Conservation (phyloP, 2,329 filamentous ascomycete species). For the Alternaria sp. region DNA sequence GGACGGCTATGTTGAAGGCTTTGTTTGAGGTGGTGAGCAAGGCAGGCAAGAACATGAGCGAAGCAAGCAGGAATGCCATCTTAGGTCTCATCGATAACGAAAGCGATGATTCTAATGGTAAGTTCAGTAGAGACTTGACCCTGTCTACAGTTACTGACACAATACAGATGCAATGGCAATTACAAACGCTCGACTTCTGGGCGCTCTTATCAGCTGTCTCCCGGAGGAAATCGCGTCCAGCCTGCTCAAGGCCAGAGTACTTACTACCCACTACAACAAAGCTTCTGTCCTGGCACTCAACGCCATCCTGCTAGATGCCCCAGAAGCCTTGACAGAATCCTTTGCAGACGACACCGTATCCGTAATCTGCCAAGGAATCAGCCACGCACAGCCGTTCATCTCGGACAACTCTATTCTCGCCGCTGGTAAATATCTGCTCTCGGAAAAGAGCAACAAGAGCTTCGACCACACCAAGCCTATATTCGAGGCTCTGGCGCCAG, state of each 20-base stretch:
- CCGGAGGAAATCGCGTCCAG: constrained; percentile 72
- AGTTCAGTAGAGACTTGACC: constrained; percentile 15
- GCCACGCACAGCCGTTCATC: constrained; percentile 76
- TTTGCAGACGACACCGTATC: constrained; percentile 78
- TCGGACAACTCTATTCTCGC: constrained; percentile 89
- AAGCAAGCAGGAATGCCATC: constrained; percentile 85
- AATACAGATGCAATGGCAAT: constrained; percentile 74
- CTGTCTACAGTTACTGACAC: constrained; percentile 18
- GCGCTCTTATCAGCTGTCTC: constrained; percentile 87
- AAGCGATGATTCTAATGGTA: constrained; percentile 74
- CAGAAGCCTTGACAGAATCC: constrained; percentile 72
- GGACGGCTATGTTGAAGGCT: constrained; percentile 95
- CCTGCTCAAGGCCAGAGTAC: constrained; percentile 75
- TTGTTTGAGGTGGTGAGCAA: constrained; percentile 96
- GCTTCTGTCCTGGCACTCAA: constrained; percentile 88
- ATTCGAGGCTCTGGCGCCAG: constrained; percentile 77
- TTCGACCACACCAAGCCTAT: constrained; percentile 82
- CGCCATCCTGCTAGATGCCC: constrained; percentile 83
- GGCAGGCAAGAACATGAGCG: constrained; percentile 93
- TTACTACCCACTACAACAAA: constrained; percentile 77
- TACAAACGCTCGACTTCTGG: constrained; percentile 89
- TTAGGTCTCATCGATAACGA: constrained; percentile 89
- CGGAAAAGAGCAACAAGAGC: constrained; percentile 68
- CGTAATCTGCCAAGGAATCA: constrained; percentile 82
- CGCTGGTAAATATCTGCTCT: constrained; percentile 87